Percentiles rank a stretch among this genome's conserved stretches.
Evolutionary conservation across 306 rosid genomes (phyloP).

Genomic region (Corylus heterophylla): DNA sequence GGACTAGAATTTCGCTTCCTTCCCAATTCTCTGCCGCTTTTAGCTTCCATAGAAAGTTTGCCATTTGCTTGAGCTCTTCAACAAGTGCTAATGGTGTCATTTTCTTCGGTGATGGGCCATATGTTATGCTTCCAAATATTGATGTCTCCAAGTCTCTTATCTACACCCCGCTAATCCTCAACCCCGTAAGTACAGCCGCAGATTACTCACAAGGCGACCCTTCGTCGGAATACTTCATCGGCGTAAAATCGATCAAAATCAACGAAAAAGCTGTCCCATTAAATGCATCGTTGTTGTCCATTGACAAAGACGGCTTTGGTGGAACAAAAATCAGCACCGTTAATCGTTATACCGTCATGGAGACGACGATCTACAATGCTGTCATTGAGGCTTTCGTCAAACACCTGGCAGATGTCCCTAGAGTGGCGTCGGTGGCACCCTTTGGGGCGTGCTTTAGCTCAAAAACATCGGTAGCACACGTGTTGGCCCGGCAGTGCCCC

Average conservation of each 20-base stretch:
- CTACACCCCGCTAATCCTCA: constrained; percentile 52
- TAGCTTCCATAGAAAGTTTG: constrained; percentile 42
- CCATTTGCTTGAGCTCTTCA: constrained; percentile 52
- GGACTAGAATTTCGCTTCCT: constrained; percentile 43
- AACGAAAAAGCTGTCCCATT: constrained; percentile 30
- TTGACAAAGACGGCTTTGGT: constrained; percentile 48
- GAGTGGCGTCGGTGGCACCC: constrained; percentile 43
- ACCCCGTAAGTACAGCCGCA: constrained; percentile 43
- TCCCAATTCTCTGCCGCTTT: constrained; percentile 47
- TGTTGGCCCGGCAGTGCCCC: constrained; percentile 46
- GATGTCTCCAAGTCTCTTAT: constrained; percentile 42
- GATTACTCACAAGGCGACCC: constrained; percentile 31
- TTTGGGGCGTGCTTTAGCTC: constrained; percentile 50
- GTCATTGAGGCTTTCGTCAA: no score
- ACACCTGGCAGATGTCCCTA: no score
- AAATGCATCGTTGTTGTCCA: constrained; percentile 38
- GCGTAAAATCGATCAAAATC: constrained; percentile 49
- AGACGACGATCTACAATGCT: not conserved
- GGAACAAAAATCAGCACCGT: constrained; percentile 74
- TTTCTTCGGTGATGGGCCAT: constrained; percentile 56
- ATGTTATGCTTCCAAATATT: constrained; percentile 30
- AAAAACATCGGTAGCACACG: constrained; percentile 21
- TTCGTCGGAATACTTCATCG: constrained; percentile 59
- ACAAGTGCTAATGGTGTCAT: constrained; percentile 33
- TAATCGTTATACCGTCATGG: constrained; percentile 51